Evolutionary conservation across 2,329 filamentous ascomycete species (phyloP).

Genomic region (Aspergillus costaricaensis): DNA sequence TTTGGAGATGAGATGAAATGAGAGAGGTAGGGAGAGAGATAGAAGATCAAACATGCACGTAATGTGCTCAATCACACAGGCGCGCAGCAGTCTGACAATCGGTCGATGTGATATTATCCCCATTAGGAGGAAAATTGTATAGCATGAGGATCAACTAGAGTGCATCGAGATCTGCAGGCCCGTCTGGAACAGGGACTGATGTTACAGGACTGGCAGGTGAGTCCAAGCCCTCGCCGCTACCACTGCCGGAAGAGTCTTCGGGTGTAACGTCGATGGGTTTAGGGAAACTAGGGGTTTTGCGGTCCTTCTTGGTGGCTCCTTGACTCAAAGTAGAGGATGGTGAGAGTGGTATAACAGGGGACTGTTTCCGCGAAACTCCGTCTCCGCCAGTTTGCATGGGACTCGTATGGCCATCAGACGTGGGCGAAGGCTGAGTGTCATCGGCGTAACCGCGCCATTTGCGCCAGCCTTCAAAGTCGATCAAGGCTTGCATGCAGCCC

Average conservation of each 20-base stretch:
- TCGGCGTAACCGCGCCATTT: slow-evolving; percentile 85
- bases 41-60: not conserved
- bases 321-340: slow-evolving; percentile 4
- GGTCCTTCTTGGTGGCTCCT: slow-evolving; percentile 9
- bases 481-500: slow-evolving; percentile 99
- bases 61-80: not conserved
- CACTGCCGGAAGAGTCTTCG: slow-evolving; percentile 34
- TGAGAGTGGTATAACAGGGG: slow-evolving; percentile 5
- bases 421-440: slow-evolving; percentile 22
- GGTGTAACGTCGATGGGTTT: slow-evolving; percentile 16
- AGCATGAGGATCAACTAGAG: not conserved
- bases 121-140: not conserved
- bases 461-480: slow-evolving; percentile 97
- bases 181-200: slow-evolving; percentile 12
- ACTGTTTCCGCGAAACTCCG: slow-evolving; percentile 8
- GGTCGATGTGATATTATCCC: not conserved
- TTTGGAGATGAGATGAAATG: not conserved
- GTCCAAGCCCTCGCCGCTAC: slow-evolving; percentile 31
- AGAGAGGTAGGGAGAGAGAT: not conserved
- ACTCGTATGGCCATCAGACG: slow-evolving; percentile 25
- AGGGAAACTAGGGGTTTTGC: slow-evolving; percentile 4
- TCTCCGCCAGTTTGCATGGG: slow-evolving; percentile 30
- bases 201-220: slow-evolving; percentile 25
- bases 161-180: not conserved
- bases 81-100: not conserved